Evolutionary conservation across 225 moss, liverwort and hornwort genomes (phyloP), one percentile per base, ranked within the genome.

Genomic region (Sphagnum contortum): DNA sequence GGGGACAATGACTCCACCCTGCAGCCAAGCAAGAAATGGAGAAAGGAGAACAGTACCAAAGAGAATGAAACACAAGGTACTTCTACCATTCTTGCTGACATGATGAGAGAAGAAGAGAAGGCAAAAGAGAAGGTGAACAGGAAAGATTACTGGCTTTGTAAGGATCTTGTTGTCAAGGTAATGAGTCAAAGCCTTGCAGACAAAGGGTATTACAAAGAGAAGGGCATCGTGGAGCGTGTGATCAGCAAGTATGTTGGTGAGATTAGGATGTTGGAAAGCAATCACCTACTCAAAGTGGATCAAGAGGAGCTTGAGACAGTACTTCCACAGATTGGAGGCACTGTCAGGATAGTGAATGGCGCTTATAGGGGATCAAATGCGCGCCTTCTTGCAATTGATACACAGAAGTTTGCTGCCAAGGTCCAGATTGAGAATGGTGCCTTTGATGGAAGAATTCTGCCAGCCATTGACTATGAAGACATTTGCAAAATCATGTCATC

Each of bases 231-330:
- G 65, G 68, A 60, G 58, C 73, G 84, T 51, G 88, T 94, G 57
- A 79, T 82, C 11, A 66, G 84, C 59, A 94, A 86, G 70, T 94
- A 87, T 65, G 87, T 90, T 48, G 90, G 88, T 9, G 93, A 90
- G 75, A 76, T 94, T 47, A 78, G 88, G 77, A 94, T 94, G 86
- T 55, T 94, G 57, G 88, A 88, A 59, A 87, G 69, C 72, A 87
- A 88, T 63, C 80, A 94, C 66, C 72, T 88, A 10, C 79, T 94
- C 46, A 94, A 94, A 72, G 93, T 94, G 29, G 93, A 90, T 69
- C 93, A 94, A 63, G 84, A 83, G 74, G 93, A 94, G 68, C 77
- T 94, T 5, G 93, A 90, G 62, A 90, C 88, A 5, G 93, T 94
- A 48, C 76, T 94, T 48, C 93, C 93, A 3, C 86, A 87, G 61